phyloP scores from a whole-genome alignment of 2,329 filamentous ascomycete species.

The Penicillium sp. region DNA sequence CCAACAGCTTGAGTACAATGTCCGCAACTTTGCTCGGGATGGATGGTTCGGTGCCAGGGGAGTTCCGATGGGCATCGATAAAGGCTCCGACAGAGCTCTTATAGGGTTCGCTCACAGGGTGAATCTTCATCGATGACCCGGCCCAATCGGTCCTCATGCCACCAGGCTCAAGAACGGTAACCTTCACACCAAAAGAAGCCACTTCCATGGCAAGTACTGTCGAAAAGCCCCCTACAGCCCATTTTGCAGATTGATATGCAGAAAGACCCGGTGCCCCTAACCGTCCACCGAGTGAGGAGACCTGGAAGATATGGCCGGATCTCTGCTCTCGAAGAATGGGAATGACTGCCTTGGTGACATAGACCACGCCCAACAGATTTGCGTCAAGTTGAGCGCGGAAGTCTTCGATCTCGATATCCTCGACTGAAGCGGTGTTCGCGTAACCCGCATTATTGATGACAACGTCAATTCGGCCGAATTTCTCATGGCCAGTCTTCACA shows the following conservation, averaged over 20 bases:
- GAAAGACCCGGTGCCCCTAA: background rate
- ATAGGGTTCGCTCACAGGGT: background rate
- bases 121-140: background rate
- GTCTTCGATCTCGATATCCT: background rate
- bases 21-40: background rate
- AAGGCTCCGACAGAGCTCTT: background rate
- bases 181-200: background rate
- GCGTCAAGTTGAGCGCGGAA: background rate
- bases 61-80: background rate
- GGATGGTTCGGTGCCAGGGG: background rate
- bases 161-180: background rate
- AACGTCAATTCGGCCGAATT: background rate
- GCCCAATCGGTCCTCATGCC: background rate
- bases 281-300: background rate
- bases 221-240: background rate
- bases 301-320: background rate
- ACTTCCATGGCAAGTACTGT: background rate
- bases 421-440: background rate
- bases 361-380: background rate
- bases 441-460: background rate
- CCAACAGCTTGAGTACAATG: background rate
- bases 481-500: background rate
- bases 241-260: background rate
- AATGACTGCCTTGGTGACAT: background rate
- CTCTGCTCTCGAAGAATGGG: background rate